phyloP scores from a whole-genome alignment of 768 basidiomycete species.

The Phallus indusiatus region DNA sequence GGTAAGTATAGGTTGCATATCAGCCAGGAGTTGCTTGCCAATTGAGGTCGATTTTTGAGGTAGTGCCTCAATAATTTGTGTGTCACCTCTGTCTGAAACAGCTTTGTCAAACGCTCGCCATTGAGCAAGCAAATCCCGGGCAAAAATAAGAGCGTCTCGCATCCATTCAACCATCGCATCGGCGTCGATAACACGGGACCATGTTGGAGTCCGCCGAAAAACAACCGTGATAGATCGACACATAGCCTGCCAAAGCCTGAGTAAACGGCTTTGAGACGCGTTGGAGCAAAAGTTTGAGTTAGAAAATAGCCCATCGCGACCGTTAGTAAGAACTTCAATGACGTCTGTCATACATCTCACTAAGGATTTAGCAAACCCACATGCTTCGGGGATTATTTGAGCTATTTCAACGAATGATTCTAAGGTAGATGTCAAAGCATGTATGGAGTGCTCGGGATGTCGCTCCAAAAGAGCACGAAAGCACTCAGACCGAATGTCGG shows the following conservation, averaged over 20 bases:
- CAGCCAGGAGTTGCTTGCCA: slow-evolving; percentile 66
- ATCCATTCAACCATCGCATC: slow-evolving; percentile 93
- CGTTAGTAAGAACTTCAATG: slow-evolving; percentile 76
- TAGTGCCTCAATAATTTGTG: slow-evolving; percentile 13
- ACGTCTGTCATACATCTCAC: slow-evolving; percentile 91
- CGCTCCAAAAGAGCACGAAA: slow-evolving; percentile 70
- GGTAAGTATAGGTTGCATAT: slow-evolving; percentile 68
- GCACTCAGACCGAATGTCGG: slow-evolving; percentile 82
- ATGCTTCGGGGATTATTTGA: slow-evolving; percentile 67
- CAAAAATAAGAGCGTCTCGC: slow-evolving; percentile 95
- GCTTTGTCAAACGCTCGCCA: slow-evolving; percentile 73
- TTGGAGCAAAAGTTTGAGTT: slow-evolving; percentile 41
- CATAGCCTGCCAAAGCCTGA: slow-evolving; percentile 76
- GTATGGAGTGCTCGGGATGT: slow-evolving; percentile 53
- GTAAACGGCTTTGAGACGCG: slow-evolving; percentile 42
- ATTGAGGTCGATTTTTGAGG: slow-evolving; percentile 43
- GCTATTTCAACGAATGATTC: slow-evolving; percentile 56
- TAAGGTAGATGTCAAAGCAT: slow-evolving; percentile 64
- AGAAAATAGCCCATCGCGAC: slow-evolving; percentile 61
- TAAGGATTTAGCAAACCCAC: slow-evolving; percentile 77
- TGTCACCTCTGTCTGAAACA: slow-evolving; percentile 29
- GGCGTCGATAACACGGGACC: slow-evolving; percentile 74
- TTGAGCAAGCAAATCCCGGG: slow-evolving; percentile 73
- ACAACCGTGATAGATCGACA: slow-evolving; percentile 70
- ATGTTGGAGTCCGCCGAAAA: slow-evolving; percentile 73